Percentiles rank a stretch among this genome's conserved stretches.
Evolutionary conservation across 805 yeast genomes (phyloP).

Genomic region (Candida cerambycidarum): DNA sequence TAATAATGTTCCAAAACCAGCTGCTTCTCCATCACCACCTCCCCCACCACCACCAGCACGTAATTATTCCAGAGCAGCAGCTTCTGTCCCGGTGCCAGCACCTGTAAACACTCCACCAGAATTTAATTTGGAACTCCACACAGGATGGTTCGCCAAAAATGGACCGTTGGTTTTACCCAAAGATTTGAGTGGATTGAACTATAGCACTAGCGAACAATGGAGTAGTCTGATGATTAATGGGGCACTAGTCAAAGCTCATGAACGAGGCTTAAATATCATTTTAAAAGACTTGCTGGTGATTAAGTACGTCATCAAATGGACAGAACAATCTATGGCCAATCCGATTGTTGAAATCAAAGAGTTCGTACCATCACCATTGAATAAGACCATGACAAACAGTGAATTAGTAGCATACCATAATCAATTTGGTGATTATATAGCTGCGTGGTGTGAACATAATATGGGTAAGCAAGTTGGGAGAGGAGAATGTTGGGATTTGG

Average conservation of each 20-base stretch:
- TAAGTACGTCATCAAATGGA: slow-evolving; percentile 41
- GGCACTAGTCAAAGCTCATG: slow-evolving; percentile 9
- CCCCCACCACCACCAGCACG: slow-evolving; percentile 35
- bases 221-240: slow-evolving; percentile 12
- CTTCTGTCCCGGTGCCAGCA: slow-evolving; percentile 16
- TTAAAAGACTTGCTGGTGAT: slow-evolving; percentile 43
- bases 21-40: slow-evolving; percentile 21
- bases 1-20: neutral
- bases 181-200: slow-evolving; percentile 36
- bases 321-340: slow-evolving; percentile 18
- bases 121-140: slow-evolving; percentile 41
- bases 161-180: slow-evolving; percentile 33
- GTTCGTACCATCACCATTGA: slow-evolving; percentile 46
- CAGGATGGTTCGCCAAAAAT: slow-evolving; percentile 48
- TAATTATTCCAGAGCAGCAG: slow-evolving; percentile 18
- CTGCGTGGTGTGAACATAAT: slow-evolving; percentile 53
- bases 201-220: slow-evolving; percentile 21
- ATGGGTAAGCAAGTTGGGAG: slow-evolving; percentile 49
- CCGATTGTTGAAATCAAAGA: slow-evolving; percentile 29
- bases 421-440: slow-evolving; percentile 52
- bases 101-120: slow-evolving; percentile 29
- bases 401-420: slow-evolving; percentile 33
- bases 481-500: slow-evolving; percentile 66
- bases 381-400: slow-evolving; percentile 26
- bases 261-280: slow-evolving; percentile 35